Conservation (phyloP, 371 early-diverging fungal genomes). For the Amoeboaphelidium occidentale region DNA sequence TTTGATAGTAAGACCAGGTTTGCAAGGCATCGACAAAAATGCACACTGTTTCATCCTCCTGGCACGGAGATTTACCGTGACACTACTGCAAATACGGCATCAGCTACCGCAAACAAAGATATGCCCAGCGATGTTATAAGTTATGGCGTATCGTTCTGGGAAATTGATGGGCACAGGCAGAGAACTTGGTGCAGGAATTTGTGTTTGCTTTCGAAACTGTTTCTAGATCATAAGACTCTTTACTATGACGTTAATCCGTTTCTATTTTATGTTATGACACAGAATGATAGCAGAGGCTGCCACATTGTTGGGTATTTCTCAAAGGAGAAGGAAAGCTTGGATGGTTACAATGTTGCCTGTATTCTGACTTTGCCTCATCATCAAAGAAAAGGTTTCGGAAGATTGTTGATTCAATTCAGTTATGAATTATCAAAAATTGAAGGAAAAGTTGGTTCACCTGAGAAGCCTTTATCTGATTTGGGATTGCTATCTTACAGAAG, state of each 20-base stretch:
- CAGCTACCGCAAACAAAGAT: too few relatives aligned
- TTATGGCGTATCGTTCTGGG: slow-evolving; percentile 18
- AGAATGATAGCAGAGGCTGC: slow-evolving; percentile 44
- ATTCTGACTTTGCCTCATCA: slow-evolving; percentile 85
- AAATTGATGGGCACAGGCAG: slow-evolving; percentile 20
- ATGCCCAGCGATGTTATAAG: background rate
- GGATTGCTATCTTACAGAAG: slow-evolving; percentile 15
- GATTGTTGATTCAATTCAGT: slow-evolving; percentile 87
- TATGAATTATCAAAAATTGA: slow-evolving; percentile 73
- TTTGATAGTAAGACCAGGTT: slow-evolving; percentile 46
- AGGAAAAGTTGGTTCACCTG: slow-evolving; percentile 56
- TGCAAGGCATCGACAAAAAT: slow-evolving; percentile 45
- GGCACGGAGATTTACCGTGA: slow-evolving; percentile 62
- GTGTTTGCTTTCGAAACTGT: slow-evolving; percentile 91
- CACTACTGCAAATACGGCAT: too few relatives aligned
- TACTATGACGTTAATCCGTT: slow-evolving; percentile 99
- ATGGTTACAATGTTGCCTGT: slow-evolving; percentile 94
- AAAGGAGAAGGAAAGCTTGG: slow-evolving; percentile 84
- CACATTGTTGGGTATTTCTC: slow-evolving; percentile 98
- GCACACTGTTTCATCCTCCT: slow-evolving; percentile 69
- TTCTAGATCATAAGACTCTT: slow-evolving; percentile 97
- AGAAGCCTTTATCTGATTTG: slow-evolving; percentile 35
- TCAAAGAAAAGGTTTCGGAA: slow-evolving; percentile 96
- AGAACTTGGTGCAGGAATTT: slow-evolving; percentile 86
- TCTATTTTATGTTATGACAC: slow-evolving; percentile 87